Conservation (phyloP, 1,284 basidiomycete species). For the Cutaneotrichosporon cyanovorans region DNA sequence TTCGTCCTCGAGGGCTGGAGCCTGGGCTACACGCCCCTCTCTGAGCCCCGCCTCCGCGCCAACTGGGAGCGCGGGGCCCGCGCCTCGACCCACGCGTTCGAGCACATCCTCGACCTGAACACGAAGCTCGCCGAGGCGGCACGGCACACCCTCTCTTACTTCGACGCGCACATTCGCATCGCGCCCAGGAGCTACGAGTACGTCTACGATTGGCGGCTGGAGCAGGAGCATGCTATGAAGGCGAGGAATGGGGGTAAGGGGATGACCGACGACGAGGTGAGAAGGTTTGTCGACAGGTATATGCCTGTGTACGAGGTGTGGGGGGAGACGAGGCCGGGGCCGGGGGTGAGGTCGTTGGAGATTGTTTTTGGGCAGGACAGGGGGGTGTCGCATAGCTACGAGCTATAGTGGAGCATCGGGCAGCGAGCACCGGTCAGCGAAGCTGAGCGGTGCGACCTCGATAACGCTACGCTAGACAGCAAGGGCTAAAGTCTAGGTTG, state of each 20-base stretch:
- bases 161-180: conserved; percentile 29
- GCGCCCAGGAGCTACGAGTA: conserved; percentile 19
- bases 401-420: too few species aligned
- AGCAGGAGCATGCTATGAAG: conserved; percentile 87
- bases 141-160: conserved; percentile 1
- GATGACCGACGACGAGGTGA: conserved; percentile 75
- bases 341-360: background rate
- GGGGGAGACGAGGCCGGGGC: background rate
- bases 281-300: conserved; percentile 52
- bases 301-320: conserved; percentile 36
- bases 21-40: conserved; percentile 44
- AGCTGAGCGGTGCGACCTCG: too few species aligned
- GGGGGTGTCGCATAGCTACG: background rate
- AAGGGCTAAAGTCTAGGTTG: too few species aligned
- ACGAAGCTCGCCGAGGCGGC: conserved; percentile 23
- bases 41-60: conserved; percentile 35
- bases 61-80: conserved; percentile 25
- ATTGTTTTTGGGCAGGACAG: background rate
- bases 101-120: conserved; percentile 17
- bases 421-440: too few species aligned
- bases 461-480: too few species aligned
- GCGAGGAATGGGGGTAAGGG: conserved; percentile 68
- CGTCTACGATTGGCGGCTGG: conserved; percentile 59
- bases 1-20: conserved; percentile 63
- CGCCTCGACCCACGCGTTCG: conserved; percentile 15